Percentiles rank a stretch among this genome's conserved stretches.
phyloP scores from a whole-genome alignment of 768 basidiomycete species.

The Rhodotorula kratochvilovae region DNA sequence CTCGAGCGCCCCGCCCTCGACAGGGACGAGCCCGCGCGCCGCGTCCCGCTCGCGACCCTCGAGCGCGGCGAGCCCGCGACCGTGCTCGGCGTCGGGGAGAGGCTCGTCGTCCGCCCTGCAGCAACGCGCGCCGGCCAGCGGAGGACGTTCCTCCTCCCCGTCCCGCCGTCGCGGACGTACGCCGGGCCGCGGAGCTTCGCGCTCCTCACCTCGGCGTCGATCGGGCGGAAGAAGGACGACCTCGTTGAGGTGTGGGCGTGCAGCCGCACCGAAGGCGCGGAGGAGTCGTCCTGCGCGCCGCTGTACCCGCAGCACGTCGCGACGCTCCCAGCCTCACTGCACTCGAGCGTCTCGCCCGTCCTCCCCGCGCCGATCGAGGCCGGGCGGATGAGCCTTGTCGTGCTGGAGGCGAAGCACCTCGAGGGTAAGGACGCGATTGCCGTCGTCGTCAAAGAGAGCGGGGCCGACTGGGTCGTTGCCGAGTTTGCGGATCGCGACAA shows the following conservation, averaged over 20 bases:
- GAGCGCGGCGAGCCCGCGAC: background rate
- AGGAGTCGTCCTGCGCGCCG: background rate
- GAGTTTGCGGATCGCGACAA: slow-evolving; percentile 19
- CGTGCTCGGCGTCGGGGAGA: slow-evolving; percentile 4
- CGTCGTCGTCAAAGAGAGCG: slow-evolving; percentile 6
- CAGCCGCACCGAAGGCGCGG: background rate
- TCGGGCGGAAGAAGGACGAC: slow-evolving; percentile 11
- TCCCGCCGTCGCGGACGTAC: slow-evolving; percentile 6
- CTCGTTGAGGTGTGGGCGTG: slow-evolving; percentile 24
- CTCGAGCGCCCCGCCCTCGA: background rate
- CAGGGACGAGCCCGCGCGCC: too few species aligned
- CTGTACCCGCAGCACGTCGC: slow-evolving; percentile 15
- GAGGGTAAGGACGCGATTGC: background rate
- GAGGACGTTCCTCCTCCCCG: slow-evolving; percentile 1
- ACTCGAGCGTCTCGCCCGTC: slow-evolving; percentile 13
- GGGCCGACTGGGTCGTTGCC: slow-evolving; percentile 18
- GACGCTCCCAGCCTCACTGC: slow-evolving; percentile 13
- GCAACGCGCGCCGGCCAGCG: too few species aligned
- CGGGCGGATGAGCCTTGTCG: slow-evolving; percentile 4
- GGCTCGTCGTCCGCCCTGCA: slow-evolving; percentile 9
- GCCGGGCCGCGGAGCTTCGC: slow-evolving; percentile 8
- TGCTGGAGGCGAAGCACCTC: slow-evolving; percentile 13
- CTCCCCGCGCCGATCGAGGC: slow-evolving; percentile 22
- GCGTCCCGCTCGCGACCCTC: background rate
- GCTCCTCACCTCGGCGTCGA: slow-evolving; percentile 7